Evolutionary conservation across 345 rosid genomes (phyloP).

Genomic region (Mercurialis annua): DNA sequence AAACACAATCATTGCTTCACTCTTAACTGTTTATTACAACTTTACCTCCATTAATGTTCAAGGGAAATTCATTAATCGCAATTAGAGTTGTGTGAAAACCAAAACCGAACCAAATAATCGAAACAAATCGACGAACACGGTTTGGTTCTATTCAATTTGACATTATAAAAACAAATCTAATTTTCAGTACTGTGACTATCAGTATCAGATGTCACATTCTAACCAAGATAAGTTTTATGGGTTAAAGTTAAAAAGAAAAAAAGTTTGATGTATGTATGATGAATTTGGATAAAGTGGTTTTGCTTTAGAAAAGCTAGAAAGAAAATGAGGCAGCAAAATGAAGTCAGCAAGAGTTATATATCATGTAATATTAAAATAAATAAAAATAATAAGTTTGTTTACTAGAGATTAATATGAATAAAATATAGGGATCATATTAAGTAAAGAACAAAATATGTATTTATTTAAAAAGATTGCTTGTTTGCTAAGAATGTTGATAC

Average conservation of each 20-base stretch:
- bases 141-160: no score
- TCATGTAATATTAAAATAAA: not conserved
- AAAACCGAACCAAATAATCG: no score
- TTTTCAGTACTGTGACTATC: not conserved
- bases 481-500: not conserved
- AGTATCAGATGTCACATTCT: not conserved
- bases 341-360: constrained; percentile 21
- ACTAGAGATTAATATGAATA: not conserved
- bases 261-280: constrained; percentile 1
- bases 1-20: not conserved
- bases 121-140: no score
- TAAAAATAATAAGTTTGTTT: not conserved
- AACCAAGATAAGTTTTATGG: not conserved
- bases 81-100: not conserved
- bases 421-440: not conserved
- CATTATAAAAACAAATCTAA: no score
- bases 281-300: not conserved
- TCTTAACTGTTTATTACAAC: not conserved
- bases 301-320: not conserved
- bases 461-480: constrained; percentile 21
- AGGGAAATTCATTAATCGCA: not conserved
- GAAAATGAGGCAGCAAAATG: constrained; percentile 9
- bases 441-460: not conserved
- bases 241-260: not conserved
- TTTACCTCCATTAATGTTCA: not conserved